Evolutionary conservation across 1,284 basidiomycete genomes (phyloP), one percentile per base, ranked within the genome.

Genomic region (Ceratobasidium sp.): DNA sequence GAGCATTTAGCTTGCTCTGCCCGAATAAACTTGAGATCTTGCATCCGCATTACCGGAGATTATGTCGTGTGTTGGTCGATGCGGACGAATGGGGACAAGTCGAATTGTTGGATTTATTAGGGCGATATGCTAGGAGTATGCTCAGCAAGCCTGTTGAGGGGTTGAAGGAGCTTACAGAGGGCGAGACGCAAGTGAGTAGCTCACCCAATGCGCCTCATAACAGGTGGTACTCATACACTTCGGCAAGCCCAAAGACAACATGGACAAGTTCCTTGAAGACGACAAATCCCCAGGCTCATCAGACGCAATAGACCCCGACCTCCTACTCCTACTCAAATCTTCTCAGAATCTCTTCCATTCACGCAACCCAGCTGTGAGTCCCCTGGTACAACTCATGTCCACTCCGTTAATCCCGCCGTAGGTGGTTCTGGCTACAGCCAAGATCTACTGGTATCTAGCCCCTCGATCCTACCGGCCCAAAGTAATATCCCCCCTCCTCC

Each of bases 41-140:
- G 0, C 98, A 99, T 81, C 88, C 88, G 29, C 93, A 97, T 80
- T 99, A 94, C 80, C 88, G 97, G 33, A 90, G 93, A 56, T 86
- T 97, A 59, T 98, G 96, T 80, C 88, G 89, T 57, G 87, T 94
- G 17, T 85, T 99, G 0, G 87, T 94, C 41, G 97, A 99, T 79
- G 92, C 93, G 19, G 97, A 99, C 80, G 96, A 98, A 81, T 99
- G 97, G 97, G 95, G 95, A 0, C 98, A 99, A 82, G 88, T 93
- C 4, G 89, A 92, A 54, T 84, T 96, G 8, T 85, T 98, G 71
- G 89, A 93, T 48, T 87, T 98, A 9, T 86, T 99, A 48, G 84
- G 91, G 59, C 86, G 93, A 75, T 99, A 99, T 81, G 93, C 91
- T 0, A 86, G 96, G 64, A 88, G 87, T 0, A 96, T 97, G 93